Evolutionary conservation across 164 flowering plant genomes (phyloP), one percentile per base, ranked within the genome.

Genomic region (Amborella trichopoda): DNA sequence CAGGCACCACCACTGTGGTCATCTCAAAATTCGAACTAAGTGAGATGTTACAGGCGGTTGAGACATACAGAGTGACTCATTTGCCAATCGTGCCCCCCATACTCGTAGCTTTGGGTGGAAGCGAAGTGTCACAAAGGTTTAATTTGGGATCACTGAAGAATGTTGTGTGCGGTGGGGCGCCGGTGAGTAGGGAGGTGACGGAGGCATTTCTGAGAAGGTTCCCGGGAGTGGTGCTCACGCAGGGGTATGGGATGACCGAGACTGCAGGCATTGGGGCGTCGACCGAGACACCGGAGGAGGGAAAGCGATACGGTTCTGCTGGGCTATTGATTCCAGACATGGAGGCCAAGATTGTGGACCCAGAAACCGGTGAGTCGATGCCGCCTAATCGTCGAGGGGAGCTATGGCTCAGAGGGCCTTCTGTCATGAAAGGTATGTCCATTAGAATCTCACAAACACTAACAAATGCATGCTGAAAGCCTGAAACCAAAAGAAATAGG

Each of bases 191-290:
- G 72, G 90, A 85, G 53, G 77, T 89, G 65, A 84, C 61, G 6
- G 85, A 85, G 52, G 93, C 85, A 45, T 84, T 89, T 26, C 10
- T 59, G 52, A 68, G 56, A 54, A 69, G 59, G 69, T 89, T 60
- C 54, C 97, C 97, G 28, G 13, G 20, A 20, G 90, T 89, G 21
- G 53, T 2, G 52, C 75, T 89, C 33, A 55, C 72, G 23, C 95
- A 85, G 58, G 95, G 97, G 48, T 90, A 85, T 52, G 97, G 88
- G n/a, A 51, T 89, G 72, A 85, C 97, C 2, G 97, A 89, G 60
- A 71, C 94, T 13, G 61, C 90, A 17, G 94, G 75, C n/a, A 57
- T 78, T 2, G 97, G 97, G 0, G 77, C 97, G 22, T 85, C 94
- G 4, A 83, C 90, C 40, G 83, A 85, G 40, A 23, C 76, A 46